Conservation (phyloP, 331 rosid genomes). For the Quercus lobata region DNA sequence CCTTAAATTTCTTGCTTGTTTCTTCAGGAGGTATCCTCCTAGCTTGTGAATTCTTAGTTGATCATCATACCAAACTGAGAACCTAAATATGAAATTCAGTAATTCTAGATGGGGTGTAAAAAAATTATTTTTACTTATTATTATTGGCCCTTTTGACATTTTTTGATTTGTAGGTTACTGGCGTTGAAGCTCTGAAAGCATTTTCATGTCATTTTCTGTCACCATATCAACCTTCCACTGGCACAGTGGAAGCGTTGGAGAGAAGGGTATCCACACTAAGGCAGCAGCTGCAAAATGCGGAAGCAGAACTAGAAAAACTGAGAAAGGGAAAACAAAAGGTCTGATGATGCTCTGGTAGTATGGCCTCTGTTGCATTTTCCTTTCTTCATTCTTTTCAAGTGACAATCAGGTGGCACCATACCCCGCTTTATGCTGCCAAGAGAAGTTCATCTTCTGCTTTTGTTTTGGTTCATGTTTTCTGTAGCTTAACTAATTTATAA, state of each 20-base stretch:
- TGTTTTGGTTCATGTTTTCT: not conserved
- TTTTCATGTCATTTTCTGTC: constrained; percentile 60
- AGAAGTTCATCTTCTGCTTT: constrained; percentile 14
- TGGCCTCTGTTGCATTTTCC: constrained; percentile 18
- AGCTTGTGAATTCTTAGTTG: not conserved
- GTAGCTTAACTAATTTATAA: not conserved
- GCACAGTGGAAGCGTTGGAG: constrained; percentile 61
- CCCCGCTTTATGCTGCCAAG: constrained; percentile 15
- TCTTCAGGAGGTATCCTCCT: too few species aligned
- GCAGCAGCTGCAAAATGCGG: constrained; percentile 60
- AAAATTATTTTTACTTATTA: not conserved
- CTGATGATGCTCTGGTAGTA: constrained; percentile 18
- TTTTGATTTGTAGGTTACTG: constrained; percentile 67
- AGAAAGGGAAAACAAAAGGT: constrained; percentile 44
- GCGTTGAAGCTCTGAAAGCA: constrained; percentile 71
- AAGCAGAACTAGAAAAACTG: constrained; percentile 63
- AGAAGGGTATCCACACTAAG: constrained; percentile 43
- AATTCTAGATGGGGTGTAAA: not conserved
- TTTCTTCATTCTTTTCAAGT: constrained; percentile 24
- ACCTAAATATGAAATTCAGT: not conserved
- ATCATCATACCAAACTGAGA: not conserved
- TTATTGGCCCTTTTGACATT: not conserved
- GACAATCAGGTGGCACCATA: constrained; percentile 20
- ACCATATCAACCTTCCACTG: constrained; percentile 49
- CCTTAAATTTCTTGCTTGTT: not conserved